phyloP scores from a whole-genome alignment of 176 grass and related monocot genomes.

The Oryza australiensis region DNA sequence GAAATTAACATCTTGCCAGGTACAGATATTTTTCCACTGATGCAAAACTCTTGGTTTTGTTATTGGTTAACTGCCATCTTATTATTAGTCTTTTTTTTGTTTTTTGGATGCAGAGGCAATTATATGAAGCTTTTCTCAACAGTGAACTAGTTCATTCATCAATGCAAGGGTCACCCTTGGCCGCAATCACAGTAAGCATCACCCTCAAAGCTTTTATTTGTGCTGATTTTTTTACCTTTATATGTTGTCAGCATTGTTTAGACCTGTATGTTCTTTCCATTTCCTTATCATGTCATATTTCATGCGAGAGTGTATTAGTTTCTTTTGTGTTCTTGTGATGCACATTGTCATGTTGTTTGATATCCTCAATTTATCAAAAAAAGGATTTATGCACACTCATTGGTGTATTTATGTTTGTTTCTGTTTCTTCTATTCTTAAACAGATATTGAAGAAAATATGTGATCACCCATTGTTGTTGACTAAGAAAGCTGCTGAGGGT shows the following conservation, averaged over 20 bases:
- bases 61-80: conserved; percentile 23
- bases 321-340: background rate
- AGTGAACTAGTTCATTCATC: conserved; percentile 71
- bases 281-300: background rate
- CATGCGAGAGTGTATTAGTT: background rate
- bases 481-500: conserved; percentile 74
- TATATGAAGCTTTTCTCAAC: conserved; percentile 96
- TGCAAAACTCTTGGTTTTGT: conserved; percentile 17
- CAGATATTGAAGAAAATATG: conserved; percentile 98
- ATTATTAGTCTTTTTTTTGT: conserved; percentile 29
- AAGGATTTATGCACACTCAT: background rate
- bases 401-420: conserved; percentile 1
- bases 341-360: background rate
- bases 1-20: conserved; percentile 79
- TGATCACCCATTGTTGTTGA: conserved; percentile 82
- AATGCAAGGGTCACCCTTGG: conserved; percentile 58
- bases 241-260: conserved; percentile 11
- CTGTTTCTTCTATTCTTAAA: conserved; percentile 31
- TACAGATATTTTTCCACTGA: conserved; percentile 29
- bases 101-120: conserved; percentile 65
- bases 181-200: conserved; percentile 71
- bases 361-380: background rate
- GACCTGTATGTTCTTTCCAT: background rate
- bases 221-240: conserved; percentile 18
- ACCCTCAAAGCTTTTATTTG: conserved; percentile 22